Evolutionary conservation across 257 asterid genomes (phyloP), one percentile per base, ranked within the genome.

Genomic region (Fraxinus excelsior): DNA sequence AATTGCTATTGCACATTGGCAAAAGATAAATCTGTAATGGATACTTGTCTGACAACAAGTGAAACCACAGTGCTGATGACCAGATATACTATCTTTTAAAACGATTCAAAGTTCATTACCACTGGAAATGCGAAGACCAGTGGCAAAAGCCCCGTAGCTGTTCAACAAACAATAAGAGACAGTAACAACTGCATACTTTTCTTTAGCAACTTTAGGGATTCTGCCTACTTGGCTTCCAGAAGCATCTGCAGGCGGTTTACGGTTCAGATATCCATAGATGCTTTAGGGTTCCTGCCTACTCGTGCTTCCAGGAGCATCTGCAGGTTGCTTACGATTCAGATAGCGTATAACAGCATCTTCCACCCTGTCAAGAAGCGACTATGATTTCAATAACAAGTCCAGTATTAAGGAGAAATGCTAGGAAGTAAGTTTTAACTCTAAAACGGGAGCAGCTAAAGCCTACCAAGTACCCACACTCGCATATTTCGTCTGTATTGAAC

Each of bases 291-390:
- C 76, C 37, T 75, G 72, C 71, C 56, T 23, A 71, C 71, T 91
- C 53, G 88, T 81, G 90, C 87, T 82, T 81, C 88, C 90, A 31
- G 89, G 90, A 79, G 92, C 89, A 83, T 88, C 96, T 46, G 86
- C 80, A 3, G 97, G 91, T 56, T 92, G 86, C 87, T 84, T 94
- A 72, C 97, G 89, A 80, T 94, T 94, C 80, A 94, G 91, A 86
- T 92, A 94, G 67, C 98, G 97, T 74, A 94, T 91, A 72, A 92
- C 97, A 76, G 97, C 98, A 86, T 94, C 98, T 78, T 94, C 98
- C 71, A 92, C 97, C 98, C 98, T 94, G 91, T 76, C 74, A 73
- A 76, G 72, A 56, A 82, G 67, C 51, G 18, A 77, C 72, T 0
- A 6, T 67, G 28, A 78, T 82, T 82, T 80, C 80, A 82, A 38